Evolutionary conservation across 2,329 filamentous ascomycete genomes (phyloP).

Genomic region (Mollisiaceae sp.): DNA sequence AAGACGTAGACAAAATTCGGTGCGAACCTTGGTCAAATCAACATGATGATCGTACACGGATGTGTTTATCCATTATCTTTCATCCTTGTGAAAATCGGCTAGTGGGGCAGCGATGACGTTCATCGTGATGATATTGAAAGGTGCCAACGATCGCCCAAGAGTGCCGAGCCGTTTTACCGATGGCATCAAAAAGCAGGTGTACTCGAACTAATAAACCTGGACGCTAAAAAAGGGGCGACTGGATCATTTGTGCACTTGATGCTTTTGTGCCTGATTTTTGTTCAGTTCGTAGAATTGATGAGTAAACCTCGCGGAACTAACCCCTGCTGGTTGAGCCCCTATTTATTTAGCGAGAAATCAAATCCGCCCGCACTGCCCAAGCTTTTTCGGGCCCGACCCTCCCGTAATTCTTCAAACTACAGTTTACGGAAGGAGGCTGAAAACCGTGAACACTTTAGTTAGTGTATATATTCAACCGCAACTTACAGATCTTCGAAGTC

Average conservation of each 20-base stretch:
- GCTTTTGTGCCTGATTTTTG: not conserved
- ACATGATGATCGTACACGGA: not conserved
- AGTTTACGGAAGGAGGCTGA: no score
- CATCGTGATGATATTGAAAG: not conserved
- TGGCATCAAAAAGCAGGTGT: fast-evolving
- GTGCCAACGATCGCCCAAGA: not conserved
- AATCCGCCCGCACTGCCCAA: no score
- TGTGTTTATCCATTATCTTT: not conserved
- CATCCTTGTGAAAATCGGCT: not conserved
- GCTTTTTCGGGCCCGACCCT: no score
- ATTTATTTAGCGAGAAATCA: not conserved
- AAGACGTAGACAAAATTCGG: not conserved
- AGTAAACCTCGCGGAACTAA: not conserved
- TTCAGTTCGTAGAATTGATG: not conserved
- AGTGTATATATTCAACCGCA: no score
- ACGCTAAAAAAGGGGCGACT: no score
- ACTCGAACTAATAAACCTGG: no score
- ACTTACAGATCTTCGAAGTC: no score
- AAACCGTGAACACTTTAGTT: no score
- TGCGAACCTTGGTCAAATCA: not conserved
- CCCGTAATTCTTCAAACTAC: no score
- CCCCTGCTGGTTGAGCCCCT: not conserved
- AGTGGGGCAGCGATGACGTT: constrained; percentile 2
- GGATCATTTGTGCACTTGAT: not conserved
- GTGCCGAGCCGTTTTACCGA: constrained; percentile 3